A percentile compares a stretch with the other conserved stretches of the same genome.
phyloP scores from a whole-genome alignment of 257 asterid genomes.

The Leptodermis oblonga region DNA sequence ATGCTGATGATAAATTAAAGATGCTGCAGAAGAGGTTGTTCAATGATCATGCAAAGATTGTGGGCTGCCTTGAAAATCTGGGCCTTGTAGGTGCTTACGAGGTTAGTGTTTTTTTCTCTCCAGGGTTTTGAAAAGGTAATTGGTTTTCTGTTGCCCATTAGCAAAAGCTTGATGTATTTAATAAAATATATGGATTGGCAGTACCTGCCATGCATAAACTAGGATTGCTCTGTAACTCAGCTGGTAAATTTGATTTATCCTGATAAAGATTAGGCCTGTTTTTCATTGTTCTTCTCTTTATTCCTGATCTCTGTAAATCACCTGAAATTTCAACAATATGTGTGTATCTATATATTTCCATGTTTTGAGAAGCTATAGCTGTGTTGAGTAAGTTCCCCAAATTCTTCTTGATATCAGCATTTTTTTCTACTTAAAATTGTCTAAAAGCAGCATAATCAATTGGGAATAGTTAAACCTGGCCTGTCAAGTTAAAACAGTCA shows the following conservation, averaged over 20 bases:
- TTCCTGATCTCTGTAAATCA: neutral
- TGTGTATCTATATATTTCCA: too few relatives aligned
- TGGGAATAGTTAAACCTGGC: neutral
- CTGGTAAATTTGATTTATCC: neutral
- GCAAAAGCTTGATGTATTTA: too few relatives aligned
- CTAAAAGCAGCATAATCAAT: neutral
- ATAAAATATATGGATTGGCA: neutral
- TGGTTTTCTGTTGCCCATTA: neutral
- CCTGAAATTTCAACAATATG: neutral
- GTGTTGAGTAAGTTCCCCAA: neutral
- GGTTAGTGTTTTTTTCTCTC: conserved; percentile 33
- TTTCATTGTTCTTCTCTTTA: neutral
- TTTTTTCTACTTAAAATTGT: neutral
- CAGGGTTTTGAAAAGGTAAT: neutral
- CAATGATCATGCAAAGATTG: conserved; percentile 41
- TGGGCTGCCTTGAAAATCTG: conserved; percentile 72
- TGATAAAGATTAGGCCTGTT: neutral
- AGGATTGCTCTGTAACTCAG: neutral
- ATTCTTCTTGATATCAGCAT: neutral
- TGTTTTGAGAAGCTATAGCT: neutral
- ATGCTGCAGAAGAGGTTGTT: conserved; percentile 44
- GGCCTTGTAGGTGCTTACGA: conserved; percentile 77
- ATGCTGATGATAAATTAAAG: conserved; percentile 29
- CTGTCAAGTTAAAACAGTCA: neutral
- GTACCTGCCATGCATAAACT: neutral